These are phyloP conservation scores for Diaporthe ilicicola DNA, from an alignment of 2,329 filamentous ascomycete genomes.

Conservation along the genomic window DNA sequence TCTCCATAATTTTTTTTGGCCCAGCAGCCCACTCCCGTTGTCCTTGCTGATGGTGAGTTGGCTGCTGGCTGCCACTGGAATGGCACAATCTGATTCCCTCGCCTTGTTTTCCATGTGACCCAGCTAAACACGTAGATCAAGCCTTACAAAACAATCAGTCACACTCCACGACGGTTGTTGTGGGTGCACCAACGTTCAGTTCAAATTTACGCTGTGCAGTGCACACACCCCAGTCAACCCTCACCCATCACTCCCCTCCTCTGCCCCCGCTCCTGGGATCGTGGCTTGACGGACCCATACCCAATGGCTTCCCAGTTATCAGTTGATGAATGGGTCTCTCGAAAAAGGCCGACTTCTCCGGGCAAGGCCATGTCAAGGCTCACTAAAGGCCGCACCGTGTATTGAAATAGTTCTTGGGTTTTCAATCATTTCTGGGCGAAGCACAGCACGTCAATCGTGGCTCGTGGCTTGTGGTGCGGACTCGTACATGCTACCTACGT, in stretches of 20 bases:
- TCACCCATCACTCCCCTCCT: neutral
- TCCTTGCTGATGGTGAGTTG: neutral
- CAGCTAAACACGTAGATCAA: neutral
- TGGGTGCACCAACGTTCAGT: slow-evolving; percentile 2
- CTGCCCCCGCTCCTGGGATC: slow-evolving; percentile 6
- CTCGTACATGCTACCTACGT: neutral
- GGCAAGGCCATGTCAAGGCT: neutral
- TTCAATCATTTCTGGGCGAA: neutral
- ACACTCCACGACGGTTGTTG: slow-evolving; percentile 12
- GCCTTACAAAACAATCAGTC: neutral
- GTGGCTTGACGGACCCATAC: neutral
- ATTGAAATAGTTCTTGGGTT: neutral
- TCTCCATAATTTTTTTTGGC: neutral
- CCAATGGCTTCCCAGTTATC: neutral
- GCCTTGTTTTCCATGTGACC: neutral
- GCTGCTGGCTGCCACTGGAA: neutral
- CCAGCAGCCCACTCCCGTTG: neutral
- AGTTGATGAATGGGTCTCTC: neutral
- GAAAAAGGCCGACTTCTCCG: neutral
- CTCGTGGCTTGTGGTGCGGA: neutral
- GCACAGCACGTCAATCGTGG: neutral
- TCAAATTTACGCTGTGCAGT: neutral
- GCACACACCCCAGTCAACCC: neutral
- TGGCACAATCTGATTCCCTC: neutral
- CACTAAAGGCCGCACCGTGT: neutral